Base-by-base conservation (phyloP, 2,329 filamentous ascomycete species). In the Trichoderma citrinoviride region DNA sequence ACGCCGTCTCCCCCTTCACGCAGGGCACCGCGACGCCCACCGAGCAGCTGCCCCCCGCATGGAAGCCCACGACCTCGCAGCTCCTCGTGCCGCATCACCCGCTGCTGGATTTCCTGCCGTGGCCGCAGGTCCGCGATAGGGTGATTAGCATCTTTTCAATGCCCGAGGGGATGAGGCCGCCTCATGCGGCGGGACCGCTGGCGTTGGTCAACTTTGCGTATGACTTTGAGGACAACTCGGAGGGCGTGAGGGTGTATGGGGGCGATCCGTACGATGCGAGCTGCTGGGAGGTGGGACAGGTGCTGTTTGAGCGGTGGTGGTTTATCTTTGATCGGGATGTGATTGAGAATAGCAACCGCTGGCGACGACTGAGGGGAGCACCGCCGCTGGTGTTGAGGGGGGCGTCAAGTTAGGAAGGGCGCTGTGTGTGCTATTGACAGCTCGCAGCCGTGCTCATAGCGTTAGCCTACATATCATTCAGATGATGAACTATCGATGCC, bases 241-340 rank as follows among this genome's bases (percentile, higher is more conserved):
- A 87, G 68, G 85, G 85, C 1, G 69, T 82, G 58, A 72, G 80
- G 14, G 78, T 87, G 66, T 82, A 79, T 71, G 80, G 82, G 5
- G 70, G 74, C 0, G 81, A 85, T 67, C 81, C 83, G 21, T 83
- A 80, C 67, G 77, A 83, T 55, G 74, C 78, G 6, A 71, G 72
- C 25, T 77, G 76, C 33, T 88, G 85, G 84, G 85, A 88, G 71
- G 78, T 87, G 14, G 84, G 85, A 1, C 83, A 87, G 72, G 70
- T 79, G n/a, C 73, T 87, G 23, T 87, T 86, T 72, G 79, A 82
- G 72, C 78, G 80, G 46, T 87, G 85, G 85, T 88, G 84, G 84
- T 49, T 85, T 73, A 73, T 85, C 41, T 83, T 87, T 70, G 85
- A 87, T 69, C 71, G 77, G 8, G 75, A 77, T 12, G 79, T 87